These are phyloP conservation scores for Starmerella asiatica DNA, from an alignment of 805 yeast genomes.

Conservation along the genomic window DNA sequence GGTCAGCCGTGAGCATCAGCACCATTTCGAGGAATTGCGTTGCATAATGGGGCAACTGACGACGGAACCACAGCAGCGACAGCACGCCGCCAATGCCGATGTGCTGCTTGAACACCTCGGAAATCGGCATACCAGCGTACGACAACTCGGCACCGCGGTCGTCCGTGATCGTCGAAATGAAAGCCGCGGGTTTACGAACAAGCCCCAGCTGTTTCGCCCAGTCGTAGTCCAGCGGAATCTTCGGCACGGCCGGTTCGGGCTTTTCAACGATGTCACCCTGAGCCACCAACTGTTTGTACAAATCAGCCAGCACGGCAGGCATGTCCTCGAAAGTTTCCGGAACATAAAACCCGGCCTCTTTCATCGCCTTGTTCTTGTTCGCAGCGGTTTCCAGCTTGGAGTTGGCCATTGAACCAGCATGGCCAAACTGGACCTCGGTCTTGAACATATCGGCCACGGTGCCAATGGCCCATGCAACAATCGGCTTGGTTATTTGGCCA, in stretches of 20 bases:
- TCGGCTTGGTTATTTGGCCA: conserved; percentile 53
- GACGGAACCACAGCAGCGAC: conserved; percentile 36
- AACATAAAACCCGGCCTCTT: conserved; percentile 85
- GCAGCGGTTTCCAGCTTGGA: conserved; percentile 57
- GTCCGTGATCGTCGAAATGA: conserved; percentile 36
- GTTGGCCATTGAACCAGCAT: conserved; percentile 60
- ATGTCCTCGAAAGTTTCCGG: conserved; percentile 56
- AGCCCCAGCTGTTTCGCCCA: conserved; percentile 39
- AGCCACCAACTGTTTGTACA: conserved; percentile 61
- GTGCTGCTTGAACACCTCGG: conserved; percentile 36
- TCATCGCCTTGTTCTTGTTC: conserved; percentile 59
- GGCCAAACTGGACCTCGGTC: conserved; percentile 49
- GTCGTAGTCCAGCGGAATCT: conserved; percentile 36
- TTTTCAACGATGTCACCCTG: conserved; percentile 29
- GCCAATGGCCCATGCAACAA: conserved; percentile 61
- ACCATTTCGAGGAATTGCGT: conserved; percentile 37
- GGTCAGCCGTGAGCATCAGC: conserved; percentile 38
- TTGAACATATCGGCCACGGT: conserved; percentile 58
- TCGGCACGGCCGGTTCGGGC: conserved; percentile 35
- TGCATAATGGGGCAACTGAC: conserved; percentile 33
- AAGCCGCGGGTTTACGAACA: conserved; percentile 36
- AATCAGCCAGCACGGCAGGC: conserved; percentile 33
- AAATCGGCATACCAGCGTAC: conserved; percentile 36
- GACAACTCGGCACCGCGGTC: conserved; percentile 37
- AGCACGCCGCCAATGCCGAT: conserved; percentile 38